phyloP scores from a whole-genome alignment of 23 red algal species.

The Cyanidium caldarium region DNA sequence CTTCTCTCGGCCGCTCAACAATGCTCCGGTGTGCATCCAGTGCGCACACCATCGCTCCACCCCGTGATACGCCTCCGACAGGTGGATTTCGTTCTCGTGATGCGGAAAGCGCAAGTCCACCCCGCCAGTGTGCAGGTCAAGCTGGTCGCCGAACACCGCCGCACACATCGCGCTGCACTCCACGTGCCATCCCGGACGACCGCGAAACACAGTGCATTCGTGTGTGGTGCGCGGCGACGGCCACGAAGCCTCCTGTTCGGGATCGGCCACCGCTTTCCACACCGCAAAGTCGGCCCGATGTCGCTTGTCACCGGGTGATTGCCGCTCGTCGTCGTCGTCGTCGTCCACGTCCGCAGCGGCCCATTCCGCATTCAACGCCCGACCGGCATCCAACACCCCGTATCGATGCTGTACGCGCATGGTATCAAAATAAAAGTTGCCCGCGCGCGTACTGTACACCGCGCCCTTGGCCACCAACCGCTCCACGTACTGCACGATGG shows the following conservation, averaged over 20 bases:
- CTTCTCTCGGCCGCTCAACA: slow-evolving; percentile 76
- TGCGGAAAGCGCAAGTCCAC: slow-evolving; percentile 92
- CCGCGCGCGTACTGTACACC: slow-evolving; percentile 34
- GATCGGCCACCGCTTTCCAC: slow-evolving; percentile 39
- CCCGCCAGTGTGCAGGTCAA: slow-evolving; percentile 89
- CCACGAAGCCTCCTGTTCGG: background rate
- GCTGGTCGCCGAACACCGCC: slow-evolving; percentile 34
- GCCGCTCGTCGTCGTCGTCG: background rate
- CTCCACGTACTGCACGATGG: slow-evolving; percentile 37
- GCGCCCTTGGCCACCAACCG: slow-evolving; percentile 40
- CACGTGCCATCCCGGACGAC: slow-evolving; percentile 90
- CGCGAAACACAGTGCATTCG: too few species aligned
- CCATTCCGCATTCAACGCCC: background rate
- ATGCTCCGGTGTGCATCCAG: slow-evolving; percentile 72
- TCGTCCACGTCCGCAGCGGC: background rate
- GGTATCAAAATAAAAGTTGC: slow-evolving; percentile 84
- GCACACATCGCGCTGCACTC: slow-evolving; percentile 94
- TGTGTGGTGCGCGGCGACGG: too few species aligned
- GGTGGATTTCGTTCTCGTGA: slow-evolving; percentile 83
- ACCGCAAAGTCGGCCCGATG: slow-evolving; percentile 68
- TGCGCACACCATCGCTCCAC: slow-evolving; percentile 56
- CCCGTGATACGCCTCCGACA: slow-evolving; percentile 60
- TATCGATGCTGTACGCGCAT: background rate
- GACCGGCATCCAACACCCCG: background rate
- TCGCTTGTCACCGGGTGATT: slow-evolving; percentile 54